Evolutionary conservation across 2,329 filamentous ascomycete species (phyloP), one percentile per base, ranked within the genome.

Genomic region (Purpureocillium lavendulum): DNA sequence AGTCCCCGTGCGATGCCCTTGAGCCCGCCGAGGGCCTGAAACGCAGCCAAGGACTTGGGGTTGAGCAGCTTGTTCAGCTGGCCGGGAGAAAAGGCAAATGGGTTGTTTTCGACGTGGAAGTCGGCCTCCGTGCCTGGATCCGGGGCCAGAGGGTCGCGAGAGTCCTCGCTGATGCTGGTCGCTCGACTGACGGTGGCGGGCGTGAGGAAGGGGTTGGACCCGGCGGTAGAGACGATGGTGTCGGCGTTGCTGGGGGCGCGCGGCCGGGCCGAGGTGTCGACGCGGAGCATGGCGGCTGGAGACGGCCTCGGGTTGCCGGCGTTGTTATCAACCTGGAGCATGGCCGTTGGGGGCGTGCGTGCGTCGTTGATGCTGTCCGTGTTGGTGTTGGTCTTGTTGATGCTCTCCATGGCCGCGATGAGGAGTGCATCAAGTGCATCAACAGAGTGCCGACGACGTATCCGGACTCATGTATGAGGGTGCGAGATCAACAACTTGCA

Each of bases 1-100:
- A 92, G 57, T 1, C 86, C 86, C 53, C 80, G 86, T 52, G 87
- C 84, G 15, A 92, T 56, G 2, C 86, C 86, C 8, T 64, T 65
- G 6, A 90, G 57, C 36, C 86, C 86, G 40, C 86, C 86, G 3
- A 92, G 60, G 6, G 83, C 83, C 49, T 83, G 78, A 45, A 89
- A 87, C 4, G 84, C 85, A 18, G 75, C 69, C 44, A 85, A 66
- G 50, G 73, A 88, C 62, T 92, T 92, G 1, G 86, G 85, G 47
- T 89, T 89, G 38, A 88, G 68, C 7, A 92, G 64, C 62, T 90
- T 90, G 45, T 73, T 81, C 44, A 95, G 69, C 52, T 92, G 81
- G 9, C 88, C 87, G 1, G 84, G 83, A 3, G 79, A 80, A 55
- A 85, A 94, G n/a, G 85, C 87, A 54, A 94, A 94, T 3, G 80